Conservation (phyloP, 176 grass and related monocot genomes). For the Rhipidocladum racemiflorum region DNA sequence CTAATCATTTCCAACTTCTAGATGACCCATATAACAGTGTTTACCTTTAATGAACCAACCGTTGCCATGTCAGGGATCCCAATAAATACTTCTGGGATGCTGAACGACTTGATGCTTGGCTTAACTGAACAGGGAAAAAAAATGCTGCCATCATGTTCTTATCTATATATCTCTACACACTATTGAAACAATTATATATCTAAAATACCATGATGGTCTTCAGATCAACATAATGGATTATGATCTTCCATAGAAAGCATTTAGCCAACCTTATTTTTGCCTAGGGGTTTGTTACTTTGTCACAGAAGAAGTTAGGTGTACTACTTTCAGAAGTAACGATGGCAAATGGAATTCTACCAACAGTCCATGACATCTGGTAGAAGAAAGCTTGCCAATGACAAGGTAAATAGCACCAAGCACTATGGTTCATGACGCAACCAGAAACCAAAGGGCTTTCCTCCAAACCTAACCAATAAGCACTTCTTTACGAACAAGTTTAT, state of each 20-base stretch:
- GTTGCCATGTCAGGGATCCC: slow-evolving; percentile 66
- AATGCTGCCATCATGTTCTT: background rate
- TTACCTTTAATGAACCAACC: slow-evolving; percentile 62
- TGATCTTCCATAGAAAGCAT: background rate
- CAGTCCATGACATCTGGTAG: background rate
- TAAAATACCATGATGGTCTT: slow-evolving; percentile 27
- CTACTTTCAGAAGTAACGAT: background rate
- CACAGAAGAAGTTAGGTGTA: background rate
- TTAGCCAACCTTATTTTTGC: background rate
- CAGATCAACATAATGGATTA: slow-evolving; percentile 19
- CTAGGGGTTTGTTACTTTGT: background rate
- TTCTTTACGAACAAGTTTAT: background rate
- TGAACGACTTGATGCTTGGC: slow-evolving; percentile 52
- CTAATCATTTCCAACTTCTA: background rate
- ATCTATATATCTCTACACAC: too few species aligned
- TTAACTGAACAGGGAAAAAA: slow-evolving; percentile 43
- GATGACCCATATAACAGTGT: too few species aligned
- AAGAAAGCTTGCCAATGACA: background rate
- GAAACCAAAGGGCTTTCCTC: background rate
- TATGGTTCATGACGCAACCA: background rate
- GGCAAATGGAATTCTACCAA: background rate
- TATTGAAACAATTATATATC: background rate
- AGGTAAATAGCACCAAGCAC: background rate
- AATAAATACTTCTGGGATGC: slow-evolving; percentile 58
- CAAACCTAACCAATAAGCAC: background rate